Percentiles rank a stretch among this genome's conserved stretches.
phyloP scores from a whole-genome alignment of 2,329 filamentous ascomycete species.

The Cercospora sesami region DNA sequence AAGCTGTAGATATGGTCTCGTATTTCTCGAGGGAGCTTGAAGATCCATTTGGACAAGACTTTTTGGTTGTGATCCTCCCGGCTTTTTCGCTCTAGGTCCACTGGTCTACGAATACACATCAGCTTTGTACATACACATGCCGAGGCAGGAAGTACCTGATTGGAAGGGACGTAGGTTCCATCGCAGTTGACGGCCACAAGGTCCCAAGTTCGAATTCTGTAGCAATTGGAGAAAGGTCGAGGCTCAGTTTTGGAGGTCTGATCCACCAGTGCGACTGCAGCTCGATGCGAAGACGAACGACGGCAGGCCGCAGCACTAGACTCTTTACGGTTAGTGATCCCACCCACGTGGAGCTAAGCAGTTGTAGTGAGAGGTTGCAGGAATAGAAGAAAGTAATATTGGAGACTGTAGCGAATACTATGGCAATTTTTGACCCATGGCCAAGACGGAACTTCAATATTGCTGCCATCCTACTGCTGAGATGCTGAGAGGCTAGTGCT shows the following conservation, averaged over 20 bases:
- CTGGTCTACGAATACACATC: neutral
- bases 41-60: neutral
- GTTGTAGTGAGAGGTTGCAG: neutral
- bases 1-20: neutral
- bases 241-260: no score
- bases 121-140: neutral
- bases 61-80: neutral
- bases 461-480: no score
- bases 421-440: no score
- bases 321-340: neutral
- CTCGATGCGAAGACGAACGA: no score
- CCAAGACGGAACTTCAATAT: no score
- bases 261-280: no score
- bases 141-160: neutral
- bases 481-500: neutral
- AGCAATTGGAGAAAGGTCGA: no score
- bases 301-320: neutral
- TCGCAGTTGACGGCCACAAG: neutral
- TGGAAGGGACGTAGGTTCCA: neutral
- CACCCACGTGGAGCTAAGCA: neutral
- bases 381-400: no score
- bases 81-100: neutral
- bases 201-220: neutral
- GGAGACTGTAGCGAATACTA: no score
- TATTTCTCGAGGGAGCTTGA: neutral